Percentiles rank a stretch among this genome's conserved stretches.
Conservation (phyloP, 768 basidiomycete species). For the Terana coerulea region DNA sequence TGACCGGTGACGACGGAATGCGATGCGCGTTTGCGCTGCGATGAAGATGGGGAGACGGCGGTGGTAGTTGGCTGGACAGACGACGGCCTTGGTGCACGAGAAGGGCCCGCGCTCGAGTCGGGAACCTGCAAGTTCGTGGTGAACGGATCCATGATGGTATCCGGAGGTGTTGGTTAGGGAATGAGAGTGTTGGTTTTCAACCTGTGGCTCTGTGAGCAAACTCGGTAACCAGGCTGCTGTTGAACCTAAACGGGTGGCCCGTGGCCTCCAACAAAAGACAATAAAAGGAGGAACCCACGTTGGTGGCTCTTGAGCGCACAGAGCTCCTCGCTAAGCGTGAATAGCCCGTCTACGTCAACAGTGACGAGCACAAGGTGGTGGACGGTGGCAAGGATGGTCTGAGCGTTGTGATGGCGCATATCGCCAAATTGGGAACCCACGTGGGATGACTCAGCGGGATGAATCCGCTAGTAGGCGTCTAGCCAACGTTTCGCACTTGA, state of each 20-base stretch:
- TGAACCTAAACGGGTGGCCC: not conserved
- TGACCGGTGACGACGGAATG: slow-evolving; percentile 61
- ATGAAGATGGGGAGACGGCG: slow-evolving; percentile 28
- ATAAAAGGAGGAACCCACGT: not conserved
- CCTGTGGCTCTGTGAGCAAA: slow-evolving; percentile 1
- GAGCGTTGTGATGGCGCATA: slow-evolving; percentile 8
- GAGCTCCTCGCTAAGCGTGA: not conserved
- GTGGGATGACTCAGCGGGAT: slow-evolving; percentile 6
- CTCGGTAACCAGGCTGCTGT: slow-evolving; percentile 10
- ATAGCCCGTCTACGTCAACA: not conserved
- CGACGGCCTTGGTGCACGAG: slow-evolving; percentile 48
- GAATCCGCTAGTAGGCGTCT: no score
- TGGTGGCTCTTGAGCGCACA: not conserved
- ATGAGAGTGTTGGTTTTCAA: slow-evolving; percentile 1
- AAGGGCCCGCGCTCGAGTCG: slow-evolving; percentile 40
- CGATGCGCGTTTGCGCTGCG: slow-evolving; percentile 63
- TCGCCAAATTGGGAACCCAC: slow-evolving; percentile 1
- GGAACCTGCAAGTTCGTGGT: slow-evolving; percentile 39
- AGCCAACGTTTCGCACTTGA: no score
- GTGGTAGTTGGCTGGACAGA: slow-evolving; percentile 52
- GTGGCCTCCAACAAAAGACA: not conserved
- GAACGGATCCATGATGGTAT: slow-evolving; percentile 26
- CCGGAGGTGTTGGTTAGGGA: not conserved
- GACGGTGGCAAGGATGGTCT: slow-evolving; percentile 5
- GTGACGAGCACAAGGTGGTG: not conserved